These are phyloP conservation scores for Podospora pseudopauciseta DNA, from an alignment of 495 filamentous ascomycete species.

Conservation along the genomic window DNA sequence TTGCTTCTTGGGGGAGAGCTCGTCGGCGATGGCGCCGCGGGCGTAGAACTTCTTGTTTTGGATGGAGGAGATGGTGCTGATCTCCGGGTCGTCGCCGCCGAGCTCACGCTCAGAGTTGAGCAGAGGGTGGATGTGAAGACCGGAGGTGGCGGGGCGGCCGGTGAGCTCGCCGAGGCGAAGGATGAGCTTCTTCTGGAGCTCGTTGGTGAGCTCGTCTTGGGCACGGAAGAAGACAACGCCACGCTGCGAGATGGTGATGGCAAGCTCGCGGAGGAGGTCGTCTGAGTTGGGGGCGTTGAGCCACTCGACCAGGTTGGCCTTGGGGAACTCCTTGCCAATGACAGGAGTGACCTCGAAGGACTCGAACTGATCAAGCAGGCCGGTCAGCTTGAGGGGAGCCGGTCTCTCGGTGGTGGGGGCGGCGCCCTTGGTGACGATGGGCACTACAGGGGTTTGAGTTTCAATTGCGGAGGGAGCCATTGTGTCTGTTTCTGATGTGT, in stretches of 20 bases:
- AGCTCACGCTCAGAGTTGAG: slow-evolving; percentile 57
- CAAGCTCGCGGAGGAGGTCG: slow-evolving; percentile 62
- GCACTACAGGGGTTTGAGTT: slow-evolving; percentile 8
- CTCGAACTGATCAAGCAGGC: slow-evolving; percentile 54
- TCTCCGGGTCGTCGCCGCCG: slow-evolving; percentile 63
- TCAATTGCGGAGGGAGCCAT: slow-evolving; percentile 36
- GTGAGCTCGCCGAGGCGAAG: slow-evolving; percentile 60
- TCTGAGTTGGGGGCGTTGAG: slow-evolving; percentile 62
- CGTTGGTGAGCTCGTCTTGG: slow-evolving; percentile 53
- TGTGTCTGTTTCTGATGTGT: background rate
- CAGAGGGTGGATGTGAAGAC: slow-evolving; percentile 69
- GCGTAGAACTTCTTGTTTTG: slow-evolving; percentile 55
- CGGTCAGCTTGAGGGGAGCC: slow-evolving; percentile 49
- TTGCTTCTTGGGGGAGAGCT: slow-evolving; percentile 34
- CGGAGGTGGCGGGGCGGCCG: slow-evolving; percentile 58
- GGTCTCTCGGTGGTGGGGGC: background rate
- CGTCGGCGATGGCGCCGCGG: slow-evolving; percentile 13
- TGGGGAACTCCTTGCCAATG: slow-evolving; percentile 64
- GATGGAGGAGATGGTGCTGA: slow-evolving; percentile 64
- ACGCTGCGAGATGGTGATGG: slow-evolving; percentile 72
- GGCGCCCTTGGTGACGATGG: slow-evolving; percentile 18
- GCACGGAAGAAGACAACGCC: slow-evolving; percentile 78
- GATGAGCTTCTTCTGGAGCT: slow-evolving; percentile 57
- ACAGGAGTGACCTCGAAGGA: slow-evolving; percentile 64
- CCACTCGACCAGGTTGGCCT: slow-evolving; percentile 58